A percentile compares a stretch with the other conserved stretches of the same genome.
phyloP scores from a whole-genome alignment of 257 asterid species.

The Fraxinus pennsylvanica region DNA sequence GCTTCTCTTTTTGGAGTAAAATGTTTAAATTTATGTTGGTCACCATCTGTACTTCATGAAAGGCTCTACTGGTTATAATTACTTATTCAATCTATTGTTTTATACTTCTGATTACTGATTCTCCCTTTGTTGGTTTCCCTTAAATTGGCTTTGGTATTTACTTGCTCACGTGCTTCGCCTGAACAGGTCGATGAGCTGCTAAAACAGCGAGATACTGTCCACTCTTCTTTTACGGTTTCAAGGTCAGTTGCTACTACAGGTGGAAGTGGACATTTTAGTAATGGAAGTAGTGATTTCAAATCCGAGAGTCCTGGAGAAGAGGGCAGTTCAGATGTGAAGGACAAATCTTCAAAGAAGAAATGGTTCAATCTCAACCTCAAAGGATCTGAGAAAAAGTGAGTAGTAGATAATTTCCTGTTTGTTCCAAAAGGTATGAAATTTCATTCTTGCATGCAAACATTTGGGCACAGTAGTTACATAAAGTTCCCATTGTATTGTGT shows the following conservation, averaged over 20 bases:
- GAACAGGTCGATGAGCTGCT: conserved; percentile 92
- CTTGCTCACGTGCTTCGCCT: conserved; percentile 11
- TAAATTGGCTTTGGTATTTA: background rate
- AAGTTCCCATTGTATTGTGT: conserved; percentile 26
- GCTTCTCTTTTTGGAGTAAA: background rate
- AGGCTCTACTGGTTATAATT: background rate
- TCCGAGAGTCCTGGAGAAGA: conserved; percentile 82
- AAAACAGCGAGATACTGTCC: conserved; percentile 83
- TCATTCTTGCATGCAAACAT: conserved; percentile 26
- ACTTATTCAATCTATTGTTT: background rate
- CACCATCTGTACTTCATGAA: background rate
- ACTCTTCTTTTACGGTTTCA: conserved; percentile 76
- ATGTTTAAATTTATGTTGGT: background rate
- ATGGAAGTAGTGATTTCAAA: conserved; percentile 72
- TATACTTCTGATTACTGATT: background rate
- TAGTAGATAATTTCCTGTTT: background rate
- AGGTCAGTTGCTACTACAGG: conserved; percentile 52
- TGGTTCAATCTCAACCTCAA: conserved; percentile 88
- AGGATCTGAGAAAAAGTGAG: conserved; percentile 71
- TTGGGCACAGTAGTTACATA: conserved; percentile 22
- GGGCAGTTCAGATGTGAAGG: conserved; percentile 88
- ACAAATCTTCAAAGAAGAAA: conserved; percentile 72
- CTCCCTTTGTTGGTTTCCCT: conserved; percentile 5
- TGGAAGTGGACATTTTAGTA: conserved; percentile 73
- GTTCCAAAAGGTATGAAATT: conserved; percentile 30